A percentile compares a stretch with the other conserved stretches of the same genome.
Conservation (phyloP, 1,139 yeast genomes). For the Candida neerlandica region DNA sequence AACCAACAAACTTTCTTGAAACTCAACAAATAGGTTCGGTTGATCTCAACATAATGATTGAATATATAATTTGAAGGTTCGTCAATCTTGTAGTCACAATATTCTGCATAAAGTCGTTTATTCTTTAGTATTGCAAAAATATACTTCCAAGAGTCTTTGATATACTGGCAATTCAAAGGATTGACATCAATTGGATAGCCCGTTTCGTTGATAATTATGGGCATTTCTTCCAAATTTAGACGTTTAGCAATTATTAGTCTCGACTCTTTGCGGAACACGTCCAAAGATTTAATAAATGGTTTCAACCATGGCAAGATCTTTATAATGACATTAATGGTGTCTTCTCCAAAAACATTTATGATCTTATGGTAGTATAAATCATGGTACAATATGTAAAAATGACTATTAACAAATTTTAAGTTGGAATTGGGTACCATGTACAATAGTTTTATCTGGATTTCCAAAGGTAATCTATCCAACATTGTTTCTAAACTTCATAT, state of each 20-base stretch:
- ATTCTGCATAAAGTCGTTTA: constrained; percentile 55
- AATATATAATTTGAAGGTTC: constrained; percentile 51
- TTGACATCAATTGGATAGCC: constrained; percentile 11
- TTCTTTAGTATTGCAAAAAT: constrained; percentile 53
- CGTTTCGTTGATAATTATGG: constrained; percentile 30
- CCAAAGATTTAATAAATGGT: constrained; percentile 50
- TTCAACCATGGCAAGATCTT: constrained; percentile 44
- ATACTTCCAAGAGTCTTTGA: constrained; percentile 59
- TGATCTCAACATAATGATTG: constrained; percentile 49
- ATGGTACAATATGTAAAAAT: constrained; percentile 52
- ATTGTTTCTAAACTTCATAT: constrained; percentile 13
- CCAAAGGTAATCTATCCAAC: constrained; percentile 48
- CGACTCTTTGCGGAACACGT: constrained; percentile 42
- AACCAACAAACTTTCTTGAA: constrained; percentile 50
- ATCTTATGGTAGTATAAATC: constrained; percentile 49
- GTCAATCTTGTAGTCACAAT: constrained; percentile 52
- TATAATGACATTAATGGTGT: constrained; percentile 27
- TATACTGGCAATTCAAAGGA: constrained; percentile 29
- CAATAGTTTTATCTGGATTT: constrained; percentile 48
- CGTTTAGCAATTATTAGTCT: constrained; percentile 39
- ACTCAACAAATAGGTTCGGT: constrained; percentile 51
- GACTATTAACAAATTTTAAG: constrained; percentile 43
- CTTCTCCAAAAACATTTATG: constrained; percentile 45
- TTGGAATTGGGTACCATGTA: constrained; percentile 43
- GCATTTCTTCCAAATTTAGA: constrained; percentile 26